Base-by-base conservation (phyloP, 495 filamentous ascomycete species). In the Aspergillus panamensis region DNA sequence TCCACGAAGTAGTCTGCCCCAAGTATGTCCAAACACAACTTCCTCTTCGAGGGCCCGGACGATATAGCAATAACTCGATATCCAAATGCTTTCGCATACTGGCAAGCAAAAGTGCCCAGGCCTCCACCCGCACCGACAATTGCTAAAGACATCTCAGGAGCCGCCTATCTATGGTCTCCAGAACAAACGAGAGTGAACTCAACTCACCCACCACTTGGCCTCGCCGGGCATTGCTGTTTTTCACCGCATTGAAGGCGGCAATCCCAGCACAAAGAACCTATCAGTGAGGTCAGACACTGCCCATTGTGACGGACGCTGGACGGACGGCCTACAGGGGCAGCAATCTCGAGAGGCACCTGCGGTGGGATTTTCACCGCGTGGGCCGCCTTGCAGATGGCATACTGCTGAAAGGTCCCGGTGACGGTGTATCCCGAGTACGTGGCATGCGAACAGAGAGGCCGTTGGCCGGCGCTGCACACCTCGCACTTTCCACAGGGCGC, bases 81-180 rank as follows among this genome's bases (percentile, higher is more conserved):
- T 44, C 90, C 90, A 87, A 92, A 91, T 21, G 89, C 90, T 68
- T 84, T 87, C 10, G 89, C 90, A 68, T 92, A 93, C 70, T 95
- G 90, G 61, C 87, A 76, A 21, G 90, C 90, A 57, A 95, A 78
- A 56, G 81, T 84, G 32, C 90, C 90, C 8, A 94, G 78, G 17
- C 90, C 90, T 66, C 90, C 90, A n/a, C 89, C 90, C 12, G 89
- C 90, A 62, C 90, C 90, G 49, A 92, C 90, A 60, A 95, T 86
- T 56, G 88, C 90, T n/a, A 31, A 19, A 10, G 47, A 12, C 32
- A 14, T 16, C 25, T 47, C 32, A 45, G 31, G 16, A 48, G 25
- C 1, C 31, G 10, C 3, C 8, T 45, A 19, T 0, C 16, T 45
- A 6, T 1, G 1, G 42, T 43, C 8, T 8, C 4, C 1, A 29